Percentiles rank a stretch among this genome's conserved stretches.
These are phyloP conservation scores for Avena insularis DNA, from an alignment of 176 grass and related monocot species.

Conservation along the genomic window DNA sequence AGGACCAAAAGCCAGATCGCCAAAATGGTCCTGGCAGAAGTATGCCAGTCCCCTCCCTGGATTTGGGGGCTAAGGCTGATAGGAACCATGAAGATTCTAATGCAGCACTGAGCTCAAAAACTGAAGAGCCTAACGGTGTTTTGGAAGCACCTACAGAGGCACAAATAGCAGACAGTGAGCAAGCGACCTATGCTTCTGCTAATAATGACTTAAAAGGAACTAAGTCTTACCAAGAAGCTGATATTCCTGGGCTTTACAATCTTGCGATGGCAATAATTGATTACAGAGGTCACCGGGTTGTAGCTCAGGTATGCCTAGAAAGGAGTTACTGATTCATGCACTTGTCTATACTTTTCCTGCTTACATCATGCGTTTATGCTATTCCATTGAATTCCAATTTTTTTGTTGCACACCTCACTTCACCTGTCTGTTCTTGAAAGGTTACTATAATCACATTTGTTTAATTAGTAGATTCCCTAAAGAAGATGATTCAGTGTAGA, in stretches of 20 bases:
- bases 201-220: constrained; percentile 99
- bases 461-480: background rate
- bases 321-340: constrained; percentile 6
- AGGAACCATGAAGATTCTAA: constrained; percentile 13
- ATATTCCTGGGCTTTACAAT: constrained; percentile 94
- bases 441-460: background rate
- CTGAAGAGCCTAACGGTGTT: constrained; percentile 39
- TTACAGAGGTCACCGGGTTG: constrained; percentile 97
- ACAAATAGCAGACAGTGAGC: constrained; percentile 87
- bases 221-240: constrained; percentile 97
- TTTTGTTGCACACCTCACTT: background rate
- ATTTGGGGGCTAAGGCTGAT: constrained; percentile 41
- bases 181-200: constrained; percentile 98
- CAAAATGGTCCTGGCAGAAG: constrained; percentile 43
- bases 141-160: constrained; percentile 68
- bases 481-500: background rate
- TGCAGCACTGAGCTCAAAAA: constrained; percentile 16
- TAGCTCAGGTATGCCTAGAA: constrained; percentile 76
- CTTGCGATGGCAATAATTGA: constrained; percentile 99
- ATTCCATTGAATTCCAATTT: background rate
- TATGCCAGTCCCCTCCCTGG: constrained; percentile 28
- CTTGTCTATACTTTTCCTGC: constrained; percentile 20
- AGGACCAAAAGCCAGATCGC: constrained; percentile 57
- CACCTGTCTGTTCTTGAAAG: background rate
- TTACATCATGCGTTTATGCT: background rate